These are phyloP conservation scores for Sarcomyxa edulis DNA, from an alignment of 768 basidiomycete species.

Conservation along the genomic window DNA sequence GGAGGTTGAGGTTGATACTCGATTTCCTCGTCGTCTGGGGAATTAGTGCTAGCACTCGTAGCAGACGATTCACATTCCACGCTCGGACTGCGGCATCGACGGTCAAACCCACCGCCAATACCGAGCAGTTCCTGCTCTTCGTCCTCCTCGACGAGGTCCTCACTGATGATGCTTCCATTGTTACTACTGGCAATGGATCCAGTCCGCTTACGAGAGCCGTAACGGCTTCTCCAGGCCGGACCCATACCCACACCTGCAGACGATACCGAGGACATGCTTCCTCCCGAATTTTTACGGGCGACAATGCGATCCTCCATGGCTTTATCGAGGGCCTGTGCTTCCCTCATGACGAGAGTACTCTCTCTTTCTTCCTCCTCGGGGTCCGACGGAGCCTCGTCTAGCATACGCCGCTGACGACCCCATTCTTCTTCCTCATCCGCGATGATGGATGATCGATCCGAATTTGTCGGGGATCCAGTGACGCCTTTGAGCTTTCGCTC, in stretches of 20 bases:
- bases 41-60: slow-evolving; percentile 35
- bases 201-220: slow-evolving; percentile 60
- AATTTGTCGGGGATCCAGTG: slow-evolving; percentile 41
- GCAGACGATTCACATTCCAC: slow-evolving; percentile 29
- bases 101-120: slow-evolving; percentile 60
- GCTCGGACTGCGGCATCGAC: slow-evolving; percentile 22
- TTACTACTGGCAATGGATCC: slow-evolving; percentile 76
- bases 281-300: slow-evolving; percentile 66
- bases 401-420: slow-evolving; percentile 58
- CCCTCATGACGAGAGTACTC: slow-evolving; percentile 56
- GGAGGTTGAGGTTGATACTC: slow-evolving; percentile 17
- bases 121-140: slow-evolving; percentile 72
- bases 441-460: slow-evolving; percentile 46
- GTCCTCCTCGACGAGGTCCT: slow-evolving; percentile 78
- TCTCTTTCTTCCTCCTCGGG: slow-evolving; percentile 49
- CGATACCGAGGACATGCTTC: slow-evolving; percentile 50
- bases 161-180: slow-evolving; percentile 65
- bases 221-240: slow-evolving; percentile 58
- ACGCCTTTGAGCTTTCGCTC: slow-evolving; percentile 65
- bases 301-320: slow-evolving; percentile 83
- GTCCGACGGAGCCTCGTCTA: slow-evolving; percentile 52
- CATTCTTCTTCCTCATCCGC: slow-evolving; percentile 78
- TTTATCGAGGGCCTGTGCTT: slow-evolving; percentile 79
- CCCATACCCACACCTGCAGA: slow-evolving; percentile 62
- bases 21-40: slow-evolving; percentile 38